Conservation (phyloP, 768 basidiomycete genomes). For the Agrocybe praecox region DNA sequence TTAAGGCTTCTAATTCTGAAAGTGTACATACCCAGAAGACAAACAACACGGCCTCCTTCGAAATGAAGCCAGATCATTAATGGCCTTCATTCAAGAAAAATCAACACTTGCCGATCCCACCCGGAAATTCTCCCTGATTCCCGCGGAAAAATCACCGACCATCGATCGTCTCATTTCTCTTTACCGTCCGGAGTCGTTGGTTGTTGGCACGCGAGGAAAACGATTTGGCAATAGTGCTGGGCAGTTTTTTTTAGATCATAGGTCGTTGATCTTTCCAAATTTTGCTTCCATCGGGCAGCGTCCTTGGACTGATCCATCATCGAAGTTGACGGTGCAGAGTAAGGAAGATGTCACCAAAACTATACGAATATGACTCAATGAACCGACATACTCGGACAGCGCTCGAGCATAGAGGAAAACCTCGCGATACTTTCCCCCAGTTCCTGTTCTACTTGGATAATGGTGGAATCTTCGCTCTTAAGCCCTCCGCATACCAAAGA, state of each 20-base stretch:
- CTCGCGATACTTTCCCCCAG: too few species aligned
- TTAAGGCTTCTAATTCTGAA: not conserved
- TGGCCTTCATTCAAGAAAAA: slow-evolving; percentile 79
- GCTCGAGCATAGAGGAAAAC: too few species aligned
- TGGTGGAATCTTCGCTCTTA: not conserved
- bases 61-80: slow-evolving; percentile 85
- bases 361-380: too few species aligned
- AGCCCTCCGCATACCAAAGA: too few species aligned
- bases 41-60: slow-evolving; percentile 77
- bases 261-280: too few species aligned
- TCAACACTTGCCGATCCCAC: slow-evolving; percentile 77
- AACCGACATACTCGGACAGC: too few species aligned
- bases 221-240: too few species aligned
- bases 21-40: slow-evolving; percentile 36
- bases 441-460: not conserved
- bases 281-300: too few species aligned
- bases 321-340: too few species aligned
- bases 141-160: slow-evolving; percentile 88
- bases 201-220: slow-evolving; percentile 88
- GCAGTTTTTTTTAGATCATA: too few species aligned
- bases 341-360: too few species aligned
- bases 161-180: slow-evolving; percentile 92
- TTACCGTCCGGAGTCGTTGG: slow-evolving; percentile 88
- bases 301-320: too few species aligned
- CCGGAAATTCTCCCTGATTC: slow-evolving; percentile 84